A percentile compares a stretch with the other conserved stretches of the same genome.
phyloP scores from a whole-genome alignment of 495 filamentous ascomycete species.

The Aspergillus homomorphus region DNA sequence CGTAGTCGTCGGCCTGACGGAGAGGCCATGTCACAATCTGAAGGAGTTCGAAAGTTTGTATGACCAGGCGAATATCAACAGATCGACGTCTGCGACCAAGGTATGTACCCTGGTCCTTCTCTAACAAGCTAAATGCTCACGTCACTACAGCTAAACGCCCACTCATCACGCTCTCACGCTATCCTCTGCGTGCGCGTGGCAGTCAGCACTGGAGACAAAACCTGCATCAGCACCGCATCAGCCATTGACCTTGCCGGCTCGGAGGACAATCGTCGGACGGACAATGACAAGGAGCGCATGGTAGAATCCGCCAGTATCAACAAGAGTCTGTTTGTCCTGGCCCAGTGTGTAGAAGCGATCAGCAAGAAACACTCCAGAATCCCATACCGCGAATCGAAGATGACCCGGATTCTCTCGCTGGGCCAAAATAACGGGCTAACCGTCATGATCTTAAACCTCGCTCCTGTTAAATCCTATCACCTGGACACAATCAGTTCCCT shows the following conservation, averaged over 20 bases:
- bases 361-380: conserved; percentile 74
- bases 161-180: conserved; percentile 90
- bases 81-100: conserved; percentile 90
- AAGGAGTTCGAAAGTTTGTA: conserved; percentile 93
- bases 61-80: conserved; percentile 90
- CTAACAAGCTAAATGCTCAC: background rate
- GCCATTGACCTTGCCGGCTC: conserved; percentile 96
- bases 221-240: conserved; percentile 76
- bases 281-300: conserved; percentile 90
- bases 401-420: conserved; percentile 89
- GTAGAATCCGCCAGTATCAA: conserved; percentile 98
- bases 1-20: conserved; percentile 85
- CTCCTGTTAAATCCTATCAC: conserved; percentile 81
- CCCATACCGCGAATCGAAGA: conserved; percentile 92
- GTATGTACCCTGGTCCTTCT: conserved; percentile 27
- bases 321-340: conserved; percentile 92
- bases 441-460: conserved; percentile 94
- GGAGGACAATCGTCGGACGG: conserved; percentile 91
- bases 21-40: conserved; percentile 76
- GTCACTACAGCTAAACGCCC: conserved; percentile 69
- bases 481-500: conserved; percentile 90
- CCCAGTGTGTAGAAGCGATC: conserved; percentile 96
- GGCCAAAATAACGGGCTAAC: conserved; percentile 96
- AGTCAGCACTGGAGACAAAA: conserved; percentile 67
- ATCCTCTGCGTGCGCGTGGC: conserved; percentile 87